These are phyloP conservation scores for Talaromyces funiculosus DNA, from an alignment of 2,329 filamentous ascomycete genomes.

Conservation along the genomic window DNA sequence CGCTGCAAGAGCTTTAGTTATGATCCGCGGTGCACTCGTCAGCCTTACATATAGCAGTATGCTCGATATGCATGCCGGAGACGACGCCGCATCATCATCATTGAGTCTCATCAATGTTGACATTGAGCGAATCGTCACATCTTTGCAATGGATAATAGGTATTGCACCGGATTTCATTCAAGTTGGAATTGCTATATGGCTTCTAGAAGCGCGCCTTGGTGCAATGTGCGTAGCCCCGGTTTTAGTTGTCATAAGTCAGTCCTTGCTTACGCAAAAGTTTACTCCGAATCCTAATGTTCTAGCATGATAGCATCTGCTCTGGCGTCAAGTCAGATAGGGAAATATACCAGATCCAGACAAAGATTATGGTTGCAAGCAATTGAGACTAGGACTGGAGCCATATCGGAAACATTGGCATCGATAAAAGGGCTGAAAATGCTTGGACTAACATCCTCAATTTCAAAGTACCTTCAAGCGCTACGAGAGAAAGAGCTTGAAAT, in stretches of 20 bases:
- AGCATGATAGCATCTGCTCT: neutral
- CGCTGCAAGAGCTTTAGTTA: conserved; percentile 38
- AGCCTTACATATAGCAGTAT: conserved; percentile 48
- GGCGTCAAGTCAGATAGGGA: conserved; percentile 7
- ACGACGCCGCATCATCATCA: conserved; percentile 31
- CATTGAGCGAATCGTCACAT: conserved; percentile 40
- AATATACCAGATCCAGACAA: conserved; percentile 28
- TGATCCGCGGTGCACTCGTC: conserved; percentile 39
- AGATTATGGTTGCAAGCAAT: conserved; percentile 48
- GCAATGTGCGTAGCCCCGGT: conserved; percentile 41
- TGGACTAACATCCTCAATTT: conserved; percentile 40
- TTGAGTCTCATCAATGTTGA: conserved; percentile 45
- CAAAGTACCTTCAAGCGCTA: conserved; percentile 33
- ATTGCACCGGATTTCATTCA: conserved; percentile 42
- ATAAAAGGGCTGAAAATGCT: conserved; percentile 51
- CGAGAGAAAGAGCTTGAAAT: conserved; percentile 37
- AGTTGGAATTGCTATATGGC: conserved; percentile 42
- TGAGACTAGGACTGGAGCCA: conserved; percentile 46
- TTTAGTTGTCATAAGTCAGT: conserved; percentile 34
- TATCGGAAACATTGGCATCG: conserved; percentile 43
- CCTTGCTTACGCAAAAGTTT: conserved; percentile 13
- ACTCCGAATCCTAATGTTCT: neutral
- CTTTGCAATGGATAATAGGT: conserved; percentile 39
- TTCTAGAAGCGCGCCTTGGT: conserved; percentile 38
- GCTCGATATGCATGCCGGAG: conserved; percentile 25